phyloP scores from a whole-genome alignment of 1,139 yeast genomes.

The Dujonia santamariae region DNA sequence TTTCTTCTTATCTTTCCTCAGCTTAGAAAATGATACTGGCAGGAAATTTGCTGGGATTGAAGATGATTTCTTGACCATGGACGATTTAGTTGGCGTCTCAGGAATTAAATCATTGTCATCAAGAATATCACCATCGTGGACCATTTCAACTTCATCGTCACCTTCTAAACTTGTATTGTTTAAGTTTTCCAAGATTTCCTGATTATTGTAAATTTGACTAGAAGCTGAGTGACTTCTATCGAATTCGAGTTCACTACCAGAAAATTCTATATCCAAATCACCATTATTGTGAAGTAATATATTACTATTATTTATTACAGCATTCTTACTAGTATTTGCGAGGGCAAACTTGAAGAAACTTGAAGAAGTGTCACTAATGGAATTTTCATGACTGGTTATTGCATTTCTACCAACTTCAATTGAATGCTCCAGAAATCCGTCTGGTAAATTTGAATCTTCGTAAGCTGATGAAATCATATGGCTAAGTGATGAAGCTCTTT shows the following conservation, averaged over 20 bases:
- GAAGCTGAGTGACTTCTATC: constrained; percentile 2
- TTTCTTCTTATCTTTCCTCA: constrained; percentile 7
- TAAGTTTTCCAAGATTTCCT: background rate
- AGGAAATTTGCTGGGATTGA: constrained; percentile 33
- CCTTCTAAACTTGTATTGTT: background rate
- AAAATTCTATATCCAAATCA: constrained; percentile 26
- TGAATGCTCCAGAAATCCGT: constrained; percentile 26
- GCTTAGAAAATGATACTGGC: constrained; percentile 18
- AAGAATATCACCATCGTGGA: no score
- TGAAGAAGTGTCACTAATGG: constrained; percentile 29
- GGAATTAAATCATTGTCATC: constrained; percentile 25
- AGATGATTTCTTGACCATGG: constrained; percentile 26
- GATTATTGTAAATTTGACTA: background rate
- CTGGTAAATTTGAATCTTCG: constrained; percentile 16
- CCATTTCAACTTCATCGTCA: constrained; percentile 1
- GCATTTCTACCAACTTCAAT: constrained; percentile 43
- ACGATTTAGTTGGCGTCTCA: constrained; percentile 42
- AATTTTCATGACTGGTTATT: constrained; percentile 17
- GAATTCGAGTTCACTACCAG: constrained; percentile 13
- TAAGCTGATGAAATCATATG: constrained; percentile 13
- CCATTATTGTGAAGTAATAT: constrained; percentile 6
- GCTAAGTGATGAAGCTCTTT: constrained; percentile 4
- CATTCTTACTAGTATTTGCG: no score
- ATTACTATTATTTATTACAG: constrained; percentile 11
- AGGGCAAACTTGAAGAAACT: constrained; percentile 38